These are phyloP conservation scores for Clavariopsis aquatica DNA, from an alignment of 495 filamentous ascomycete species.

Conservation along the genomic window DNA sequence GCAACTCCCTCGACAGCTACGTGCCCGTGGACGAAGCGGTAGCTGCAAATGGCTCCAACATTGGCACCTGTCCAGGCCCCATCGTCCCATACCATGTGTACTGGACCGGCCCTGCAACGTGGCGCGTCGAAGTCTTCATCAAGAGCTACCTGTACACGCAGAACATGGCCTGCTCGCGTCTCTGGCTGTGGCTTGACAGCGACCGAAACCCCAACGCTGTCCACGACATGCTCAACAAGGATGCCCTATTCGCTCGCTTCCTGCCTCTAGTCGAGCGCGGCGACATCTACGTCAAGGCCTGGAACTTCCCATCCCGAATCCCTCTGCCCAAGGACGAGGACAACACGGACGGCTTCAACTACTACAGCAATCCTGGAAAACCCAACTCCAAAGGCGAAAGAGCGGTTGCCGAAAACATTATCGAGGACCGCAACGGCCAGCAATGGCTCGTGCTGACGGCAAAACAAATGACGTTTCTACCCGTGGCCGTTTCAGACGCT, in stretches of 20 bases:
- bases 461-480: constrained; percentile 55
- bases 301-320: constrained; percentile 57
- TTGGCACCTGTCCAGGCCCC: constrained; percentile 56
- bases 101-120: constrained; percentile 61
- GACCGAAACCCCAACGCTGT: constrained; percentile 53
- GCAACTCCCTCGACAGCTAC: constrained; percentile 45
- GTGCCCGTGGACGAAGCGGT: constrained; percentile 42
- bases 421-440: constrained; percentile 50
- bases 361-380: constrained; percentile 48
- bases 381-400: constrained; percentile 48
- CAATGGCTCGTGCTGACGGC: constrained; percentile 56
- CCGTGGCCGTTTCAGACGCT: constrained; percentile 43
- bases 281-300: constrained; percentile 54
- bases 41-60: constrained; percentile 39
- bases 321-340: constrained; percentile 51
- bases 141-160: constrained; percentile 61
- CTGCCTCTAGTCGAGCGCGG: constrained; percentile 56
- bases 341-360: constrained; percentile 46
- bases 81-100: constrained; percentile 59
- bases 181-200: constrained; percentile 58
- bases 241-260: constrained; percentile 55
- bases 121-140: constrained; percentile 59
- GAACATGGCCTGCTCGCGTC: constrained; percentile 55
- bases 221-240: constrained; percentile 52
- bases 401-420: constrained; percentile 52